phyloP scores from a whole-genome alignment of 2,329 filamentous ascomycete species.

The Venturia carpophila region DNA sequence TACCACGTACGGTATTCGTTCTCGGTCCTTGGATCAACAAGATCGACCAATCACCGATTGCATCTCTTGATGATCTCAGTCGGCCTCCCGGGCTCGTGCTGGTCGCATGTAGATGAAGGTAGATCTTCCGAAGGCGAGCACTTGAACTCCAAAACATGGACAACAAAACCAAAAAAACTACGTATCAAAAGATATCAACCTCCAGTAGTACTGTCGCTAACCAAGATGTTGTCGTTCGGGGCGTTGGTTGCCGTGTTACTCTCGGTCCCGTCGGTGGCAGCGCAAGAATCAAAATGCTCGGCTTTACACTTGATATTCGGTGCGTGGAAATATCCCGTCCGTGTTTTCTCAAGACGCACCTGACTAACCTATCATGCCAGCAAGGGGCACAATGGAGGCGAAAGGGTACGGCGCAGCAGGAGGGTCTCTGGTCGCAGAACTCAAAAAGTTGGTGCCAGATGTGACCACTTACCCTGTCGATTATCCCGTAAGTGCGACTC shows the following conservation, averaged over 20 bases:
- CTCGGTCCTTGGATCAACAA: no score
- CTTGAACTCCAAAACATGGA: not conserved
- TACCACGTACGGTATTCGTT: no score
- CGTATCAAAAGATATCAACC: no score
- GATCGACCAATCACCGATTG: no score
- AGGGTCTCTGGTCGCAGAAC: slow-evolving; percentile 6
- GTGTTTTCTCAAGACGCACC: not conserved
- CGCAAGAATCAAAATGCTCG: not conserved
- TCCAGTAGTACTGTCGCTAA: not conserved
- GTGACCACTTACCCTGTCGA: slow-evolving; percentile 14
- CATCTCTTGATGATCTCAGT: no score
- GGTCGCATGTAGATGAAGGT: not conserved
- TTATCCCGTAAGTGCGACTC: slow-evolving; percentile 10
- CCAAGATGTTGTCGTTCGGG: not conserved
- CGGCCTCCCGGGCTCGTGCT: no score
- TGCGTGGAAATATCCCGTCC: not conserved
- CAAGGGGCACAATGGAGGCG: not conserved
- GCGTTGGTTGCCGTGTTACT: not conserved
- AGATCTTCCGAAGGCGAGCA: not conserved
- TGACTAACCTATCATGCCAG: not conserved
- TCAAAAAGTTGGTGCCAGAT: slow-evolving; percentile 15
- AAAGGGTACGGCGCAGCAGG: slow-evolving; percentile 18
- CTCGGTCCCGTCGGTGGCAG: not conserved
- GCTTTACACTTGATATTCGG: not conserved
- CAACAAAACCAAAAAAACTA: not conserved